Conservation (phyloP, 2,329 filamentous ascomycete genomes). For the Paraconiothyrium brasiliense region DNA sequence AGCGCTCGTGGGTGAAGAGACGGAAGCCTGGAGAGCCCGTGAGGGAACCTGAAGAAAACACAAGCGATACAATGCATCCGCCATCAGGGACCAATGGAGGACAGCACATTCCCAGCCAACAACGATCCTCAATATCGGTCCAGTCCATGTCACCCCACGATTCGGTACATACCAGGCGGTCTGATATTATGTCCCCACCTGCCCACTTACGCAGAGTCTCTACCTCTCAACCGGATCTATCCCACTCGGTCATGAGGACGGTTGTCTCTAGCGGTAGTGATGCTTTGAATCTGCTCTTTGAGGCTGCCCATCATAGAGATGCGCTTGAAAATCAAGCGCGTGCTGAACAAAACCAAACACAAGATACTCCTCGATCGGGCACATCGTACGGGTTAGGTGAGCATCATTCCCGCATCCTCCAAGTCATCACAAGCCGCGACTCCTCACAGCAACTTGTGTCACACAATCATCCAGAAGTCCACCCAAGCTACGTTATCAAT, state of each 20-base stretch:
- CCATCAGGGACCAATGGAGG: constrained; percentile 9
- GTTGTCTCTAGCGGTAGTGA: constrained; percentile 65
- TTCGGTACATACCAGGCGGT: constrained; percentile 39
- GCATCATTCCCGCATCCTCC: background rate
- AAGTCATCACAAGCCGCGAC: background rate
- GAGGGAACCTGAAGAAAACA: constrained; percentile 32
- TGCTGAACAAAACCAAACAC: constrained; percentile 45
- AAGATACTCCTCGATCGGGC: constrained; percentile 48
- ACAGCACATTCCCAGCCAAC: constrained; percentile 27
- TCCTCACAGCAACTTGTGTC: background rate
- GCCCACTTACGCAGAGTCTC: constrained; percentile 43
- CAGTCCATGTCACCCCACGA: constrained; percentile 36
- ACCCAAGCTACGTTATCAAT: background rate
- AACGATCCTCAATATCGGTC: constrained; percentile 32
- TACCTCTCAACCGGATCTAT: constrained; percentile 46
- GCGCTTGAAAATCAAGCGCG: constrained; percentile 46
- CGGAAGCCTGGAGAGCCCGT: constrained; percentile 42
- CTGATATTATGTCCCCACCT: constrained; percentile 43
- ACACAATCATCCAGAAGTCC: background rate
- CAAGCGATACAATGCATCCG: constrained; percentile 11
- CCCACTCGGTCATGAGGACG: constrained; percentile 56
- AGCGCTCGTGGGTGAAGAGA: constrained; percentile 51
- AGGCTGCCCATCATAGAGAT: constrained; percentile 56
- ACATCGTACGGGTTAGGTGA: constrained; percentile 24
- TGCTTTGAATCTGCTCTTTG: constrained; percentile 63